Evolutionary conservation across 805 yeast species (phyloP), one percentile per base, ranked within the genome.

Genomic region (Wickerhamiella parazyma): DNA sequence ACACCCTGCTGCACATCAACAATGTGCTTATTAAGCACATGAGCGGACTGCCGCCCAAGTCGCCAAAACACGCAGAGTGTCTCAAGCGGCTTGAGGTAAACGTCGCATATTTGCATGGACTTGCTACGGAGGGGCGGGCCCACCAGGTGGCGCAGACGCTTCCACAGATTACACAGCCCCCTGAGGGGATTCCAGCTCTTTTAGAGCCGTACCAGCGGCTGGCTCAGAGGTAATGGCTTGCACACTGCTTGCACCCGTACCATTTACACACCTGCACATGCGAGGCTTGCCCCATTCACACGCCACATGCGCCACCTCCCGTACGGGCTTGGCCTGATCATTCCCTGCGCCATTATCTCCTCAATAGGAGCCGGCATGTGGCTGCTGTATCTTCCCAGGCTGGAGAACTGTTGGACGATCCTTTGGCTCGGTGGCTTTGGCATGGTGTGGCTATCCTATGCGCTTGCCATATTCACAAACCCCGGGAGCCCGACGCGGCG

Each of bases 381-480:
- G 36, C 26, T 35, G n/a, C 14, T 21, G 9, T 19, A 24, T 12
- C 40, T 44, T 2, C 26, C 37, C 3, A 17, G 20, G 33, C 21
- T 18, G 3, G 36, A 34, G 8, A 33, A 24, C 8, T 12, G n/a
- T n/a, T n/a, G 12, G n/a, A 18, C 11, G 7, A 4, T 6, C 18
- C n/a, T n/a, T 11, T 38, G 42, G 46, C 24, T 45, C 3, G 10
- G 38, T 2, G 51, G 50, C 18, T 52, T 48, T 41, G 54, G 69
- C 0, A 66, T 77, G 72, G 66, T 79, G 3, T 85, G 94, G 93
- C 28, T 82, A 0, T 74, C 87, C 0, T 89, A 89, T 56, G 55
- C 62, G 38, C 53, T 80, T 21, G 96, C 96, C 1, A 76, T 86
- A 1, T 53, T 52, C 18, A 69, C 65, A 3, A 62, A 66, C 8